A percentile compares a stretch with the other conserved stretches of the same genome.
These are phyloP conservation scores for Wilcoxina mikolae DNA, from an alignment of 495 filamentous ascomycete genomes.

Conservation along the genomic window DNA sequence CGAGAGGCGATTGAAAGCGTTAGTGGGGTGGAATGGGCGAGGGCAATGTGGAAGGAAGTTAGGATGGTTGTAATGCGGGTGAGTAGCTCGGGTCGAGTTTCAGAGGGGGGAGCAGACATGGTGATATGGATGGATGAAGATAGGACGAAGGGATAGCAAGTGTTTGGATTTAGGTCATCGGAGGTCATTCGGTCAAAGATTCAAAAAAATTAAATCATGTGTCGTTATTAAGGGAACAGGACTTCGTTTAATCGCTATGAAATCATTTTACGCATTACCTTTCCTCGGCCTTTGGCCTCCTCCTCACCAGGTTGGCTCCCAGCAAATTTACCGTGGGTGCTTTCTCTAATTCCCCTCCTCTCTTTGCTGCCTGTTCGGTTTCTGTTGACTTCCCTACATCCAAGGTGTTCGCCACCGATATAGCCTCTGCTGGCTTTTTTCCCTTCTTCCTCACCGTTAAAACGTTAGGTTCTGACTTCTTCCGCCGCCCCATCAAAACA, in stretches of 20 bases:
- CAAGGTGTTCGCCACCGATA: conserved; percentile 21
- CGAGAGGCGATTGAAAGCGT: not conserved
- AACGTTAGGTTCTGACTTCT: conserved; percentile 22
- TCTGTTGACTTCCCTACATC: conserved; percentile 17
- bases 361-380: not conserved
- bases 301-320: conserved; percentile 38
- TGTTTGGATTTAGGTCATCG: too few relatives aligned
- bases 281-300: conserved; percentile 44
- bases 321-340: not conserved
- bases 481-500: conserved; percentile 23
- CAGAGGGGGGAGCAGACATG: not conserved
- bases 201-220: not conserved
- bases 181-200: not conserved
- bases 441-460: conserved; percentile 35
- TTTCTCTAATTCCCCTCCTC: not conserved
- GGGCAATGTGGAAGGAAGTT: not conserved
- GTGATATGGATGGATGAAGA: not conserved
- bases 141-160: not conserved
- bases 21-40: not conserved
- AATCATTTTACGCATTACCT: not conserved
- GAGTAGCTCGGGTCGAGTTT: not conserved
- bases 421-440: conserved; percentile 5
- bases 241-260: not conserved
- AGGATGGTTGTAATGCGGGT: not conserved
- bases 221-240: not conserved